A percentile compares a stretch with the other conserved stretches of the same genome.
Evolutionary conservation across 345 rosid genomes (phyloP).

Genomic region (Populus deltoides): DNA sequence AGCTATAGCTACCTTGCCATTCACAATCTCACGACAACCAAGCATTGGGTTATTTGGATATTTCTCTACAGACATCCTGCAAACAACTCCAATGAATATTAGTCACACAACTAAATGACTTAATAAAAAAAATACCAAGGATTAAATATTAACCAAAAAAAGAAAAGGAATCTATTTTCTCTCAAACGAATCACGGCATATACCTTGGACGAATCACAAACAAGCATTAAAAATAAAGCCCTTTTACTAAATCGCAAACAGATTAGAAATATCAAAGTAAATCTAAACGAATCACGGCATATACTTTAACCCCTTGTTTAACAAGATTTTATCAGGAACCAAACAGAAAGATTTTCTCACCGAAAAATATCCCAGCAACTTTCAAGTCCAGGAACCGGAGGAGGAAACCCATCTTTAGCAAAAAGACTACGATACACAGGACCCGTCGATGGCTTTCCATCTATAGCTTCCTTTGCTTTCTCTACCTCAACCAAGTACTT

Average conservation of each 20-base stretch:
- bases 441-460: constrained; percentile 74
- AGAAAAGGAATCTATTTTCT: neutral
- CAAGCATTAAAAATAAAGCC: neutral
- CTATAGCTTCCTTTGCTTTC: constrained; percentile 55
- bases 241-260: neutral
- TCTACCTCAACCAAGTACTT: constrained; percentile 70
- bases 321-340: neutral
- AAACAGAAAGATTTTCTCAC: constrained; percentile 34
- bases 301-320: neutral
- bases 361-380: constrained; percentile 97
- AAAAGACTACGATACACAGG: constrained; percentile 79
- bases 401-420: constrained; percentile 78
- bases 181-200: neutral
- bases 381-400: constrained; percentile 64
- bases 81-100: constrained; percentile 10
- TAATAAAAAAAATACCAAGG: neutral
- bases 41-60: constrained; percentile 81
- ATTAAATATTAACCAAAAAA: neutral
- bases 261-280: neutral
- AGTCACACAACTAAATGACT: neutral
- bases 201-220: neutral
- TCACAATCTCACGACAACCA: constrained; percentile 72
- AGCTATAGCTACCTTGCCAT: constrained; percentile 55
- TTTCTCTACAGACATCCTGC: constrained; percentile 70
- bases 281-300: neutral